A percentile compares a stretch with the other conserved stretches of the same genome.
phyloP scores from a whole-genome alignment of 352 stramenopile species.

The Phytophthora pseudosyringae region DNA sequence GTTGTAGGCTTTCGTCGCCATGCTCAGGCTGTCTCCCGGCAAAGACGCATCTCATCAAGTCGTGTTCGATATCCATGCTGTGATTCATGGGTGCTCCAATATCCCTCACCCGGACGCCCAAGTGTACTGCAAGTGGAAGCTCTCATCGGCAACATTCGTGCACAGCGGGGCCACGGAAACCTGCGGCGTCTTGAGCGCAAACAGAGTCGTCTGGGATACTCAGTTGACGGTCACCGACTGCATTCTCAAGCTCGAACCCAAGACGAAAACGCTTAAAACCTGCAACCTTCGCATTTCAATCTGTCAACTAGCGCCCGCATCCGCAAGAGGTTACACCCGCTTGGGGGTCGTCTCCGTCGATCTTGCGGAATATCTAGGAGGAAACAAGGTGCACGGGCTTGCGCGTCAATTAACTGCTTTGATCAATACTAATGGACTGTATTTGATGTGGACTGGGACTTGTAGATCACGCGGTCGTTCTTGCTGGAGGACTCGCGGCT shows the following conservation, averaged over 20 bases:
- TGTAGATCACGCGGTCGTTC: slow-evolving; percentile 29
- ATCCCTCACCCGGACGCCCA: slow-evolving; percentile 36
- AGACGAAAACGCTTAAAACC: slow-evolving; percentile 36
- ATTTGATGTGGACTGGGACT: background rate
- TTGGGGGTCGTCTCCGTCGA: slow-evolving; percentile 42
- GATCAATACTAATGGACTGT: background rate
- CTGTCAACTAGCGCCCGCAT: slow-evolving; percentile 29
- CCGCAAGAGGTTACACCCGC: slow-evolving; percentile 22
- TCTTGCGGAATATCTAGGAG: slow-evolving; percentile 43
- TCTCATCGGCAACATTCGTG: slow-evolving; percentile 13
- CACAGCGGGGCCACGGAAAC: slow-evolving; percentile 21
- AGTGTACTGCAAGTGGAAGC: slow-evolving; percentile 52
- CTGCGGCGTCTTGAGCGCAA: slow-evolving; percentile 29
- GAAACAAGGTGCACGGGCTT: slow-evolving; percentile 14
- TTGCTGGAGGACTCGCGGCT: slow-evolving; percentile 45
- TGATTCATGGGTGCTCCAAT: slow-evolving; percentile 47
- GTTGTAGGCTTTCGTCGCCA: background rate
- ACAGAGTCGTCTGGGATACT: slow-evolving; percentile 38
- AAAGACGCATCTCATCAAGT: slow-evolving; percentile 20
- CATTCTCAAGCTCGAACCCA: slow-evolving; percentile 30
- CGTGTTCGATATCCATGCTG: slow-evolving; percentile 37
- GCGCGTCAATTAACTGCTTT: background rate
- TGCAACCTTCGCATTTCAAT: slow-evolving; percentile 39
- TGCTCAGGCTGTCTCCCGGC: slow-evolving; percentile 16
- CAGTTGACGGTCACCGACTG: slow-evolving; percentile 28